Base-by-base conservation (phyloP, 345 rosid genomes). In the Litchi chinensis region DNA sequence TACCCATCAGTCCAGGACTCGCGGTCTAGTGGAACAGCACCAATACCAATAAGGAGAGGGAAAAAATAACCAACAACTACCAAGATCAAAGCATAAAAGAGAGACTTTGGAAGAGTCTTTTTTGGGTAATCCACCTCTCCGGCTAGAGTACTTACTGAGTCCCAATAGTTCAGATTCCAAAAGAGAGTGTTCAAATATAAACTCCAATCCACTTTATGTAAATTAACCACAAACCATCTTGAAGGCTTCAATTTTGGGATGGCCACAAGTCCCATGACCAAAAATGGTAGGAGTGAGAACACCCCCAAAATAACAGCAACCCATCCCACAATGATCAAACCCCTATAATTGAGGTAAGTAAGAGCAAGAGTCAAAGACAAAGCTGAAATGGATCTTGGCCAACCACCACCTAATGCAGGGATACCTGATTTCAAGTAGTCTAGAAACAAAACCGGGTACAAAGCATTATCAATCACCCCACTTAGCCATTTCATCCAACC, bases 401-500 rank as follows among this genome's bases (percentile, higher is more conserved):
- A 82, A 40, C 93, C 93, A 10, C 88, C 65, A 6, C 59, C 93
- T 74, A 91, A 12, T 75, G 89, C 87, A 0, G 93, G 92, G 74
- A 89, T 71, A 0, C 80, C 88, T 0, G 93, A 90, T 73, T 91
- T 90, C 70, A 90, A 78, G 64, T 90, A 91, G 57, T 90, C 90
- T 10, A 90, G 95, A 67, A 91, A 91, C 54, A 91, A 69, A 73
- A 90, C 88, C 24, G 95, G 95, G 76, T 91, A 91, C 68, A 88
- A 79, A 9, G 93, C 93, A 24, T 90, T 90, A 68, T 90, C 95
- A 6, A 90, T 90, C 66, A 91, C 92, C 46, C 93, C 92, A 75
- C 95, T 90, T 18, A 91, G 85, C 95, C 95, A 90, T 79, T 91
- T 91, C 89, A 91, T 85, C 95, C 93, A 91, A 16, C 95, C 95